Conservation (phyloP, 179 eudicot genomes). For the Nepenthes alata region DNA sequence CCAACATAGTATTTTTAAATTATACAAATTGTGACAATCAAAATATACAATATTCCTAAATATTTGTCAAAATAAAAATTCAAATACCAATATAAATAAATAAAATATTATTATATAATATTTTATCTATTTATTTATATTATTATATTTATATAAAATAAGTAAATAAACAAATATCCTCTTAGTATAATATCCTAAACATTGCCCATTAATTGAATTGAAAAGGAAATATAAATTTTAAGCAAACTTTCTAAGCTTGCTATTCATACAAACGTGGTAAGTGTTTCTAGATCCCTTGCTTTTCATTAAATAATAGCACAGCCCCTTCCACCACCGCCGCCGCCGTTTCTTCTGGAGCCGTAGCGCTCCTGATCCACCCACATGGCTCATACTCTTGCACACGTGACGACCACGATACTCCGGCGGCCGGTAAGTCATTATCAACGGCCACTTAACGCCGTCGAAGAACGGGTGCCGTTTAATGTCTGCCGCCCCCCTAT, state of each 20-base stretch:
- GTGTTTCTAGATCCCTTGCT: constrained; percentile 29
- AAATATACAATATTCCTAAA: no score
- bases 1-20: no score
- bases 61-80: no score
- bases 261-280: constrained; percentile 10
- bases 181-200: no score
- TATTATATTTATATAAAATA: no score
- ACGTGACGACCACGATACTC: constrained; percentile 58
- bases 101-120: no score
- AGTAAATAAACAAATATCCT: no score
- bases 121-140: no score
- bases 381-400: constrained; percentile 26
- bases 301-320: constrained; percentile 30
- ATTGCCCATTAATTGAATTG: no score
- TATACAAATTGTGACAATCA: no score
- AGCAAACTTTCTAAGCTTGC: constrained; percentile 10
- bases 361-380: constrained; percentile 8
- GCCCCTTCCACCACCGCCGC: constrained; percentile 56
- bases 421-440: constrained; percentile 65
- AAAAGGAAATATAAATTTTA: no score
- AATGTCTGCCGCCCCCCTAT: constrained; percentile 70
- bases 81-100: no score
- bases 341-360: constrained; percentile 21
- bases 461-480: constrained; percentile 70
- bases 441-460: constrained; percentile 85